Evolutionary conservation across 2,329 filamentous ascomycete genomes (phyloP).

Genomic region (Fusarium sp.): DNA sequence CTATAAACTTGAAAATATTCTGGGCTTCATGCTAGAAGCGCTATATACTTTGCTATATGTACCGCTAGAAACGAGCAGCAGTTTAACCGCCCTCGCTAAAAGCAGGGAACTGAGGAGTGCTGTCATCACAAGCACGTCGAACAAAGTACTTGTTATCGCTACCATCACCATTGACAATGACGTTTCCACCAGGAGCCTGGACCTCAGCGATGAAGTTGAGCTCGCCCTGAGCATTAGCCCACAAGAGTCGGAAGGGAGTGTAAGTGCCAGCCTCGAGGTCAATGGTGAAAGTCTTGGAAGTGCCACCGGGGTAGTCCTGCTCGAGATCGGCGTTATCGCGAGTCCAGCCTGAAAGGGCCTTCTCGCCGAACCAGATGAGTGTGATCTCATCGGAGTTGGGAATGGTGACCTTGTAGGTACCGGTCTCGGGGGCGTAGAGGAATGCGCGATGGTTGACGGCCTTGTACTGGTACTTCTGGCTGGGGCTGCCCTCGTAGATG

Average conservation of each 20-base stretch:
- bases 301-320: slow-evolving; percentile 11
- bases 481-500: slow-evolving; percentile 2
- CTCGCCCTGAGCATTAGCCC: slow-evolving; percentile 15
- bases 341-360: not conserved
- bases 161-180: slow-evolving; percentile 5
- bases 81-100: not conserved
- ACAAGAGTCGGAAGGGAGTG: slow-evolving; percentile 10
- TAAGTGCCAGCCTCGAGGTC: not conserved
- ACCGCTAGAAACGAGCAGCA: not conserved
- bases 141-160: slow-evolving; percentile 5
- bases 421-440: not conserved
- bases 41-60: not conserved
- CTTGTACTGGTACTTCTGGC: slow-evolving; percentile 1
- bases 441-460: slow-evolving; percentile 5
- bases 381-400: slow-evolving; percentile 20
- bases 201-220: slow-evolving; percentile 9
- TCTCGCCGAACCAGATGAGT: slow-evolving; percentile 3
- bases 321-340: not conserved
- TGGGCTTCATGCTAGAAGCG: not conserved
- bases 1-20: not conserved
- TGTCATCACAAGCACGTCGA: not conserved
- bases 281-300: not conserved
- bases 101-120: not conserved
- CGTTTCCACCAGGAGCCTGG: not conserved
- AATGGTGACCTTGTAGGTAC: not conserved